Conservation (phyloP, 495 filamentous ascomycete genomes). For the Neurospora pannonica region DNA sequence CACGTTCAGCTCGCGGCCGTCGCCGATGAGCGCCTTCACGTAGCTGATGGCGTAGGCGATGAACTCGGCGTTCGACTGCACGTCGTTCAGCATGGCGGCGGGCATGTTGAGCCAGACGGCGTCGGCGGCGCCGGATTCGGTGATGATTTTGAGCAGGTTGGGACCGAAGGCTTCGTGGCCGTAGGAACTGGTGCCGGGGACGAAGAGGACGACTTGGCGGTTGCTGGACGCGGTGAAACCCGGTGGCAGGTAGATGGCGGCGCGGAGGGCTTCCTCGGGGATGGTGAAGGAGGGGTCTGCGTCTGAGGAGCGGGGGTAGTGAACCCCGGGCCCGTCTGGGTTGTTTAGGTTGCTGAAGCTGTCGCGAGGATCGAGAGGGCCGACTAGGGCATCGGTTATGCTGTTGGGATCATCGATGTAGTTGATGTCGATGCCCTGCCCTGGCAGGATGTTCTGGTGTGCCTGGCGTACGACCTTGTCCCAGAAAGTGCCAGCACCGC, state of each 20-base stretch:
- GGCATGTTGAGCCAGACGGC: conserved; percentile 45
- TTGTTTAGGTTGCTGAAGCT: neutral
- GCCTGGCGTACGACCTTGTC: neutral
- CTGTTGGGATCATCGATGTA: neutral
- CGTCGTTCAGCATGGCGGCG: conserved; percentile 26
- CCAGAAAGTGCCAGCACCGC: neutral
- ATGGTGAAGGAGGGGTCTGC: neutral
- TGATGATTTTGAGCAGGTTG: conserved; percentile 36
- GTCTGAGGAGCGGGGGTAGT: neutral
- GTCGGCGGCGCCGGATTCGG: conserved; percentile 23
- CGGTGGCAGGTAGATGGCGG: neutral
- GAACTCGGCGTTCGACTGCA: conserved; percentile 34
- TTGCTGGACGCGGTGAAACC: neutral
- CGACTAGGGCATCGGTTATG: neutral
- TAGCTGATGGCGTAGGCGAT: conserved; percentile 38
- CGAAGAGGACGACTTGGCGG: conserved; percentile 22
- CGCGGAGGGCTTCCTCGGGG: neutral
- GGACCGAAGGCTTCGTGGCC: conserved; percentile 27
- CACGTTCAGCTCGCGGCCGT: conserved; percentile 23
- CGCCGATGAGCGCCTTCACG: conserved; percentile 25
- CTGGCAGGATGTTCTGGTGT: neutral
- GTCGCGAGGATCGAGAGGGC: neutral
- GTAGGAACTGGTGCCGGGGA: conserved; percentile 37
- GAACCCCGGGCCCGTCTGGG: neutral
- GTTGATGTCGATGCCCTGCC: neutral